Evolutionary conservation across 2,329 filamentous ascomycete species (phyloP), one percentile per base, ranked within the genome.

Genomic region (Verticillium alfalfae): DNA sequence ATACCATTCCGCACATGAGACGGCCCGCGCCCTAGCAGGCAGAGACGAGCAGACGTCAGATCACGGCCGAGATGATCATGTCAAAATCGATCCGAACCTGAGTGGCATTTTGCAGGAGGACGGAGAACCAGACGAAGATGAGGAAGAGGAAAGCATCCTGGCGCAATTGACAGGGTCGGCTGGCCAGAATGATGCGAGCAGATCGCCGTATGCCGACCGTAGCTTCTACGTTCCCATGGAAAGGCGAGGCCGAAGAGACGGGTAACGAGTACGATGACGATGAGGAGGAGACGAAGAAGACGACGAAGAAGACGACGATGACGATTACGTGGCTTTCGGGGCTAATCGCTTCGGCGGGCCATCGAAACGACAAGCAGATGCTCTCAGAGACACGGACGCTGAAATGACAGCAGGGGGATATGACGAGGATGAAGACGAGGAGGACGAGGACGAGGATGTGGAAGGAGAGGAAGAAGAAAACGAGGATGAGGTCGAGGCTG

Each of bases 51-150:
- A 36, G 10, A 34, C 34, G 16, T n/a, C n/a, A 16, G 34, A 34
- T 41, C 34, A 73, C 74, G 5, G 74, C 76, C 56, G 62, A 68
- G 61, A 77, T 74, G 13, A 73, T 75, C 1, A 63, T 34, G 26
- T 8, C 70, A 9, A 69, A 70, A 26, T 67, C 71, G 3, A 66
- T 68, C 0, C 70, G 70, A 54, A 65, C 69, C 55, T 75, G 70
- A 10, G 71, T 70, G 55, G 73, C 72, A 60, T 65, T 74, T 9
- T 75, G 72, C 34, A 66, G 73, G 56, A 73, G 71, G 8, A 75
- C 61, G 13, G 65, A 63, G 13, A 65, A 2, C 67, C 67, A 7
- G 66, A 67, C 3, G 67, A 68, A 39, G 70, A 69, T 3, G 52
- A 65, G 12, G 63, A 60, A 5, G 60, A 63, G 36, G 62, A 58